Conservation (phyloP, 108 stramenopile genomes). For the Nitzschia sp. region DNA sequence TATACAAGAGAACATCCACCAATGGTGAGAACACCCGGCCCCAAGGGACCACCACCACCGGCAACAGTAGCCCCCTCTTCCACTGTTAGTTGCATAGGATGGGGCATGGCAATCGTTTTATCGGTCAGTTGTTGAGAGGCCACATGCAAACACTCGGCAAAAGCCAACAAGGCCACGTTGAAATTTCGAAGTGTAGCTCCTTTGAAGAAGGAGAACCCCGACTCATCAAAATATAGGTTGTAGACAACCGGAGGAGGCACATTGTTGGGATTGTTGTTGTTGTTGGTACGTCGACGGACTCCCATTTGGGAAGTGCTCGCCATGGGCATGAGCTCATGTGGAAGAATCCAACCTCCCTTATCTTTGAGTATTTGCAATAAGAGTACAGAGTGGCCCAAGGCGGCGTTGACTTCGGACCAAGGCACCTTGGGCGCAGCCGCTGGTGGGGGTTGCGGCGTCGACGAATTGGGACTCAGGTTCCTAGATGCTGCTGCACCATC, state of each 20-base stretch:
- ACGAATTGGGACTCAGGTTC: too few species aligned
- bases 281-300: conserved; percentile 32
- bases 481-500: not conserved
- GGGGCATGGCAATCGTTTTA: conserved; percentile 68
- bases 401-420: conserved; percentile 83
- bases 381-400: conserved; percentile 69
- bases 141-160: conserved; percentile 66
- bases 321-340: conserved; percentile 61
- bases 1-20: conserved; percentile 59
- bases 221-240: conserved; percentile 46
- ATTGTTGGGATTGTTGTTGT: conserved; percentile 6
- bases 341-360: conserved; percentile 49
- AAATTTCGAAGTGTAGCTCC: conserved; percentile 60
- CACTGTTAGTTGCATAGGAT: conserved; percentile 43
- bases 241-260: conserved; percentile 16
- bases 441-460: not conserved
- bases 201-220: conserved; percentile 40
- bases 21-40: conserved; percentile 35
- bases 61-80: not conserved
- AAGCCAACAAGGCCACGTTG: conserved; percentile 61
- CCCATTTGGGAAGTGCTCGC: conserved; percentile 78
- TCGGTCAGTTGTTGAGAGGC: conserved; percentile 55
- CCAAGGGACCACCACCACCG: too few species aligned
- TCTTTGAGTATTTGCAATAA: conserved; percentile 63
- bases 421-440: conserved; percentile 38